A percentile compares a stretch with the other conserved stretches of the same genome.
Conservation (phyloP, 176 grass and related monocot genomes). For the Eragrostis nindensis region DNA sequence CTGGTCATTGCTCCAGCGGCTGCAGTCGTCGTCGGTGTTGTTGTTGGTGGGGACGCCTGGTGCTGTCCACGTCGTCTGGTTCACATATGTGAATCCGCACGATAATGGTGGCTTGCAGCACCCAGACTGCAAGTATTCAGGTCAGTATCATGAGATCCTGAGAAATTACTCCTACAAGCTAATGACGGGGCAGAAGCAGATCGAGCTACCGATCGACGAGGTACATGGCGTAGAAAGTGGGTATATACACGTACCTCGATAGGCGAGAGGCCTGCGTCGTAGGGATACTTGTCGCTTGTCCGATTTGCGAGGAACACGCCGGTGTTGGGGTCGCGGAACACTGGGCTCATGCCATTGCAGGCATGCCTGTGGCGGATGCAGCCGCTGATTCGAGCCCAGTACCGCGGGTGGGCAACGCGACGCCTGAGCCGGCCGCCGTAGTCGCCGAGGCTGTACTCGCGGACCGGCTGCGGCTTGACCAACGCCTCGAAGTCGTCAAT, state of each 20-base stretch:
- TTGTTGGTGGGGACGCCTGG: too few relatives aligned
- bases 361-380: conserved; percentile 32
- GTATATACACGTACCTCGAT: not conserved
- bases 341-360: conserved; percentile 30
- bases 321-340: conserved; percentile 35
- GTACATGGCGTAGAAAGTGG: too few relatives aligned
- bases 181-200: too few relatives aligned
- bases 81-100: conserved; percentile 43
- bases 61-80: conserved; percentile 41
- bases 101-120: conserved; percentile 70
- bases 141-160: too few relatives aligned
- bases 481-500: too few relatives aligned
- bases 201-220: too few relatives aligned
- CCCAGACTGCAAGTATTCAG: conserved; percentile 45
- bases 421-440: conserved; percentile 47
- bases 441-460: conserved; percentile 48
- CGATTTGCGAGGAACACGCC: conserved; percentile 29
- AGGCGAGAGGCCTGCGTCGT: not conserved
- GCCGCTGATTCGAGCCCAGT: conserved; percentile 40
- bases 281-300: too few relatives aligned
- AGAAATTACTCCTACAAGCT: too few relatives aligned
- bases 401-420: conserved; percentile 11
- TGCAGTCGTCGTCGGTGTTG: conserved; percentile 39
- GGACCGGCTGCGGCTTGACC: not conserved
- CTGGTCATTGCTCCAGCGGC: conserved; percentile 55